Base-by-base conservation (phyloP, 2,329 filamentous ascomycete species). In the Cryphonectria naterciae region DNA sequence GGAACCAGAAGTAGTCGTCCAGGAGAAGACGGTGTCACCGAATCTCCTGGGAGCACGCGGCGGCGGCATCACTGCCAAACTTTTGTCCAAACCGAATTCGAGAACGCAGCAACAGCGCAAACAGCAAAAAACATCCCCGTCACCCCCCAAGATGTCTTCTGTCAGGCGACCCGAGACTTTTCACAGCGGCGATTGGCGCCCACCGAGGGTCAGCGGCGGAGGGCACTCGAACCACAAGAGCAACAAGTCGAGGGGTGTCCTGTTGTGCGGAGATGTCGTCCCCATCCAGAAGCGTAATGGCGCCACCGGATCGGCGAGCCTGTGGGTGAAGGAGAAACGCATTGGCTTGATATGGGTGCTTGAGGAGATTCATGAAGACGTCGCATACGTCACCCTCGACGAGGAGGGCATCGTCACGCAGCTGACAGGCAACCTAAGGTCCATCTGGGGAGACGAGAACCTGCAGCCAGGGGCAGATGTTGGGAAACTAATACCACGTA, bases 291-390 rank as follows among this genome's bases (percentile, higher is more conserved):
- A 98, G 81, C 90, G 96, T 72, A 97, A 99, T 77, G 96, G 96
- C 4, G 89, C 92, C 15, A 95, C 92, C 5, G 96, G 96, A 2
- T 95, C 96, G 70, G 96, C 96, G 52, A 98, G 95, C 81, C 84
- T 99, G 54, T 99, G 96, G 96, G 96, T 99, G 4, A 99, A 99
- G 83, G 96, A 99, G 81, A 99, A 99, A 81, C 89, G 92, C 65
- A 91, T 94, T 67, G 95, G 95, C 13, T 83, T 99, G 72, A 98
- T 99, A 72, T 99, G 96, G 96, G 96, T 99, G 11, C 83, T 99
- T 2, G 96, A 99, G 80, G 96, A 99, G 81, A 98, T 99, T 72
- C 93, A 95, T 69, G 96, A 99, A 81, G 95, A 99, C 79, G 91
- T 96, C 54, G 94, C 93, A 4, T 88, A 89, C 72, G 82, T 99